Conservation (phyloP, 2,329 filamentous ascomycete genomes). For the Exophiala lecanii-corni region DNA sequence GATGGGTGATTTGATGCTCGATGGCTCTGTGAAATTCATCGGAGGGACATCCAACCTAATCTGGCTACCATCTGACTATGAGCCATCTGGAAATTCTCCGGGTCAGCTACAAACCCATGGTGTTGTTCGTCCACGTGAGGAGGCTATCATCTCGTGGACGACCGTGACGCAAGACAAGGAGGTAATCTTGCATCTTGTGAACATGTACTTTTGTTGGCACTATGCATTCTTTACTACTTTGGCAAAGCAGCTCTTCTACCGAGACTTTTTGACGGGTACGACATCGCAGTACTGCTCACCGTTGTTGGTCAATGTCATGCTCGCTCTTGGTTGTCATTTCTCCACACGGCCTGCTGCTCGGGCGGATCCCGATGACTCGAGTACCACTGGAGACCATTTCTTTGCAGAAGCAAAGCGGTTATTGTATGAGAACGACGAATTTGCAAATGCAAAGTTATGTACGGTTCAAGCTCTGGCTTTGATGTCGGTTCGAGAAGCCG, state of each 20-base stretch:
- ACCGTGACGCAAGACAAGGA: slow-evolving; percentile 73
- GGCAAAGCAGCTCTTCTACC: slow-evolving; percentile 79
- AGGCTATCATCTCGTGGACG: slow-evolving; percentile 82
- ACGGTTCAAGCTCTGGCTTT: slow-evolving; percentile 90
- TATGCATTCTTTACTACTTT: slow-evolving; percentile 94
- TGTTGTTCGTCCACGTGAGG: slow-evolving; percentile 51
- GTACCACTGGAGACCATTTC: slow-evolving; percentile 91
- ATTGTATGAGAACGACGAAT: slow-evolving; percentile 86
- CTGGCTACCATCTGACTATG: slow-evolving; percentile 58
- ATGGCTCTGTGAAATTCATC: slow-evolving; percentile 84
- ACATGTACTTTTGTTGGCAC: slow-evolving; percentile 98
- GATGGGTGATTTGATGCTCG: slow-evolving; percentile 85
- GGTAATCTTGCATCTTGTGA: slow-evolving; percentile 79
- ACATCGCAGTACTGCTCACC: slow-evolving; percentile 77
- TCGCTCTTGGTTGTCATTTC: slow-evolving; percentile 90
- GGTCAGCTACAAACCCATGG: slow-evolving; percentile 30
- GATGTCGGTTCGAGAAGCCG: slow-evolving; percentile 95
- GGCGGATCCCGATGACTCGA: slow-evolving; percentile 65
- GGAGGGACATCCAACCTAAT: slow-evolving; percentile 93
- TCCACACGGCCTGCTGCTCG: slow-evolving; percentile 71
- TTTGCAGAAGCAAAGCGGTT: slow-evolving; percentile 89
- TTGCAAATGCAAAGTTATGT: slow-evolving; percentile 79
- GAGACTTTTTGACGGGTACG: slow-evolving; percentile 71
- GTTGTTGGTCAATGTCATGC: slow-evolving; percentile 86
- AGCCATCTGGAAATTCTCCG: slow-evolving; percentile 30